Base-by-base conservation (phyloP, 2,329 filamentous ascomycete genomes). In the Pezicula radicicola region DNA sequence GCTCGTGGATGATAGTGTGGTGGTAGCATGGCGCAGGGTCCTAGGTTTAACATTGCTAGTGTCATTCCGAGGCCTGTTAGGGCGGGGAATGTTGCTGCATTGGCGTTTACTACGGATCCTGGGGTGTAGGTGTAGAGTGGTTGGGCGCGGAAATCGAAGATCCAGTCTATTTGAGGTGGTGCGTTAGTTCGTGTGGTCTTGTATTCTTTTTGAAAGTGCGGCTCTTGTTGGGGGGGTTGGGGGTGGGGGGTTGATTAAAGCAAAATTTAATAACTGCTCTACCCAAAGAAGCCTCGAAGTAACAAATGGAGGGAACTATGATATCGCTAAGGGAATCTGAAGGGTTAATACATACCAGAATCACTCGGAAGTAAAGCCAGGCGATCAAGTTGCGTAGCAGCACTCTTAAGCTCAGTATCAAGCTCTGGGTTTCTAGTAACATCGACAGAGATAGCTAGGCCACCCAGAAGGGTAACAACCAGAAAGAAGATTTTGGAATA, bases 1-100 rank as follows among this genome's bases (percentile, higher is more conserved):
- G 74, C 78, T 6, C 77, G 68, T 1, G 75, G 74, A 55, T 81
- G 78, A 21, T 72, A 67, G 58, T 79, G 77, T 5, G 75, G 73
- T 13, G 76, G 73, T 15, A 80, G 67, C 71, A 79, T 78, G 15
- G 72, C 71, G 59, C 77, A 80, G 3, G 77, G 75, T 0, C 77
- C 77, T 7, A 80, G 68, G 54, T 70, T 73, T 39, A 76, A 60
- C 42, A 75, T 65, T 6, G 70, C 74, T 62, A 76, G 61, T 13
- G 74, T 78, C 66, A 79, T 72, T 37, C 74, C 74, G 33, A 75
- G 69, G 18, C 70, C 72, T 13, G 70, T 69, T 1, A 74, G 65
- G 16, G 75, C 74, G 5, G 76, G 76, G 56, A 78, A 78, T 18
- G 74, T 78, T 16, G 75, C 75, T 12, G 73, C 72, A 55, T 78